Evolutionary conservation across 2,329 filamentous ascomycete species (phyloP).

Genomic region (Neofusicoccum sp.): DNA sequence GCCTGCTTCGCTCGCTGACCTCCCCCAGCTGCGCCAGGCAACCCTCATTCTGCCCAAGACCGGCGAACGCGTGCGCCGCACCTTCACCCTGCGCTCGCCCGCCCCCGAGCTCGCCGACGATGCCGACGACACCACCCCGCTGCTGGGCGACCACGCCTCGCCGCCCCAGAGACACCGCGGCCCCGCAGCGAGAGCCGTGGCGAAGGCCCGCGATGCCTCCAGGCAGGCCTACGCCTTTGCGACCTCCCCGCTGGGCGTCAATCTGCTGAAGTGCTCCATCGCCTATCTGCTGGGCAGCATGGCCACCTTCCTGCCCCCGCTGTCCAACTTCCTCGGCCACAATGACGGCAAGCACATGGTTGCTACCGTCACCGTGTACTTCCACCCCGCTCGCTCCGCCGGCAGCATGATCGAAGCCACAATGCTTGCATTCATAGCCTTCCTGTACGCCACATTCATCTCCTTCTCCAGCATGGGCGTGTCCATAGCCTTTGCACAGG

Average conservation of each 20-base stretch:
- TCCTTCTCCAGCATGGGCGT: slow-evolving; percentile 86
- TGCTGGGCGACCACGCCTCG: slow-evolving; percentile 13
- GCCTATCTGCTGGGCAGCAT: slow-evolving; percentile 85
- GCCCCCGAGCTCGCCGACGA: slow-evolving; percentile 66
- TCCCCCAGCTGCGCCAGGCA: slow-evolving; percentile 67
- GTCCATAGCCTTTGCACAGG: slow-evolving; percentile 71
- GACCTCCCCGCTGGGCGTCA: slow-evolving; percentile 70
- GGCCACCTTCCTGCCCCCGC: slow-evolving; percentile 74
- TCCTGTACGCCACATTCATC: slow-evolving; percentile 73
- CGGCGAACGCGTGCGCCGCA: slow-evolving; percentile 76
- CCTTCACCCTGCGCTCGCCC: slow-evolving; percentile 67
- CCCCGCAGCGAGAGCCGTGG: slow-evolving; percentile 32
- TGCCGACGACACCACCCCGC: slow-evolving; percentile 58
- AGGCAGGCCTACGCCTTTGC: slow-evolving; percentile 58
- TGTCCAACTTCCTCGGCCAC: slow-evolving; percentile 72
- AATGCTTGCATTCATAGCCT: slow-evolving; percentile 72
- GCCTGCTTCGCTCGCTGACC: slow-evolving; percentile 23
- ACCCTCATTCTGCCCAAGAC: slow-evolving; percentile 85
- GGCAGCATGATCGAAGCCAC: slow-evolving; percentile 68
- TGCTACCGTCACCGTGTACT: slow-evolving; percentile 91
- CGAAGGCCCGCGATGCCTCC: slow-evolving; percentile 37
- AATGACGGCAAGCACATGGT: slow-evolving; percentile 93
- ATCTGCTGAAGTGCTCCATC: slow-evolving; percentile 85
- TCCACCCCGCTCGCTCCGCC: slow-evolving; percentile 80
- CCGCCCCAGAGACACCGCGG: slow-evolving; percentile 33